phyloP scores from a whole-genome alignment of 805 yeast species.

The Wickerhamomyces hampshirensis region DNA sequence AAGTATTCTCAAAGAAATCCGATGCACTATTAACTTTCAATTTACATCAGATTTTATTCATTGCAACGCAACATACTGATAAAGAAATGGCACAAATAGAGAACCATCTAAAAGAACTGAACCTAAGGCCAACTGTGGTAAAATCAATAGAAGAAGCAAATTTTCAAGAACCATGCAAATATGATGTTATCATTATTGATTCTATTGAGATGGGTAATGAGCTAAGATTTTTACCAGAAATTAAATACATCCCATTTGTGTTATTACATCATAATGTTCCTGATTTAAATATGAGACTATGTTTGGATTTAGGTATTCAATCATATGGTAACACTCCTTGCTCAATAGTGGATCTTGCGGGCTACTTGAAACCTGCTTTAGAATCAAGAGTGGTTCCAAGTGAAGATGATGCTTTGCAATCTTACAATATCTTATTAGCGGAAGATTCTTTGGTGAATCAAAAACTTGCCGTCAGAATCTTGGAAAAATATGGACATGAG shows the following conservation, averaged over 20 bases:
- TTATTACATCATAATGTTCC: conserved; percentile 72
- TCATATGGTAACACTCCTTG: conserved; percentile 89
- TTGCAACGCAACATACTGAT: conserved; percentile 57
- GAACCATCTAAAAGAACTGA: conserved; percentile 45
- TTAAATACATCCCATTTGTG: conserved; percentile 82
- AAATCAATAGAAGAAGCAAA: conserved; percentile 52
- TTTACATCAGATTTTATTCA: conserved; percentile 63
- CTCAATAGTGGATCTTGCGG: conserved; percentile 73
- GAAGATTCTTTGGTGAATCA: conserved; percentile 87
- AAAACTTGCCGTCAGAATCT: conserved; percentile 76
- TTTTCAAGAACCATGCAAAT: conserved; percentile 46
- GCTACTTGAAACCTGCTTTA: conserved; percentile 77
- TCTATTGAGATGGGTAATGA: conserved; percentile 68
- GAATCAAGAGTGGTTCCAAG: conserved; percentile 79
- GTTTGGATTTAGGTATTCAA: conserved; percentile 81
- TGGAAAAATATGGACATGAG: conserved; percentile 80
- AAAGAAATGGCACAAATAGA: conserved; percentile 47
- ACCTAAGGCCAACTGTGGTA: conserved; percentile 59
- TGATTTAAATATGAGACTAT: conserved; percentile 71
- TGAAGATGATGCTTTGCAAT: conserved; percentile 71
- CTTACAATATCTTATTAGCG: conserved; percentile 72
- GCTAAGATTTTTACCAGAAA: conserved; percentile 65
- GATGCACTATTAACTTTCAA: conserved; percentile 71
- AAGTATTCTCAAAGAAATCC: conserved; percentile 54
- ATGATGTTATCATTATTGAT: conserved; percentile 80